Evolutionary conservation across 495 filamentous ascomycete species (phyloP).

Genomic region (Trichodelitschia bisporula): DNA sequence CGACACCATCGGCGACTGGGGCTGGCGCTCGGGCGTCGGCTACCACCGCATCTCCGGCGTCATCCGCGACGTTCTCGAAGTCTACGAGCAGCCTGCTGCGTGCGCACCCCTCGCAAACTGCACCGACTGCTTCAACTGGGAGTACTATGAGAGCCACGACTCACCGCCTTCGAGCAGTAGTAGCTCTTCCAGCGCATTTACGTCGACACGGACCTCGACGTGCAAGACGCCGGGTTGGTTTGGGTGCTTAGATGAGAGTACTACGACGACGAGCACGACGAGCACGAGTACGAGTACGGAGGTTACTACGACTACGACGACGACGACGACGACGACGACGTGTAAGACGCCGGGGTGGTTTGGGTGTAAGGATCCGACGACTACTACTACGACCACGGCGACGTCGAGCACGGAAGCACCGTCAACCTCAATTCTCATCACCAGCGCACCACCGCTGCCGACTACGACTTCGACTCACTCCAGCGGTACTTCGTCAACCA

Average conservation of each 20-base stretch:
- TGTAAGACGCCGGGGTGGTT: slow-evolving; percentile 1
- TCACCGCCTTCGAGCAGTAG: slow-evolving; percentile 48
- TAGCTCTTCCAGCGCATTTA: slow-evolving; percentile 21
- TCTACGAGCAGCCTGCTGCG: slow-evolving; percentile 51
- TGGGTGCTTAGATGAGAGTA: slow-evolving; percentile 40
- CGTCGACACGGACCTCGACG: slow-evolving; percentile 45
- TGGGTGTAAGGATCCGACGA: slow-evolving; percentile 17
- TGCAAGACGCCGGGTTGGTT: slow-evolving; percentile 79
- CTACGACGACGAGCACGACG: slow-evolving; percentile 10
- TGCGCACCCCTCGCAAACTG: slow-evolving; percentile 58
- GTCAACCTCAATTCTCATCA: too few species aligned
- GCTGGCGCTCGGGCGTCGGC: slow-evolving; percentile 66
- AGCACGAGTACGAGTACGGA: slow-evolving; percentile 17
- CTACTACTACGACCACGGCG: slow-evolving; percentile 8
- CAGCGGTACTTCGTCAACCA: too few species aligned
- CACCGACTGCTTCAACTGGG: slow-evolving; percentile 79
- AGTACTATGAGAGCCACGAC: slow-evolving; percentile 76
- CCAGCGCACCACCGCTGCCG: too few species aligned
- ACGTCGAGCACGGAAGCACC: background rate
- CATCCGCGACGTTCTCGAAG: slow-evolving; percentile 61
- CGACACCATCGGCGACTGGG: slow-evolving; percentile 71
- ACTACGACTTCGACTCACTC: too few species aligned
- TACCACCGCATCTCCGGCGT: slow-evolving; percentile 70
- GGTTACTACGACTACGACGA: background rate
- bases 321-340: slow-evolving; percentile 17